Base-by-base conservation (phyloP, 2,329 filamentous ascomycete species). In the Didymella arachidicola region DNA sequence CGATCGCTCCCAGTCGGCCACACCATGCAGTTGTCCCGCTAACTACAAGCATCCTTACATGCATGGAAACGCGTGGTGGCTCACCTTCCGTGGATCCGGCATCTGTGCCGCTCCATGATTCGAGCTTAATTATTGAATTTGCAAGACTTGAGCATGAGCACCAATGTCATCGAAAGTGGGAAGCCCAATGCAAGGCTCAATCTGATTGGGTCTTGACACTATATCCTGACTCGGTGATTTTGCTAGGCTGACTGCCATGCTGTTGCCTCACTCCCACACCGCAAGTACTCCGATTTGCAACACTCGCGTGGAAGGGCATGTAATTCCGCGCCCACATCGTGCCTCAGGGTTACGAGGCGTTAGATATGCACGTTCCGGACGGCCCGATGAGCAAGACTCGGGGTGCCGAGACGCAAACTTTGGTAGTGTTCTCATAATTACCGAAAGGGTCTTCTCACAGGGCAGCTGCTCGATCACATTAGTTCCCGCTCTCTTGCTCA, bases 181-280 rank as follows among this genome's bases (percentile, higher is more conserved):
- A 59, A 53, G 44, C 29, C 29, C 30, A 27, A 38, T 18, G 39
- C 18, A 42, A 30, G 3, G 25, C 25, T 16, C 14, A 18, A 42
- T 36, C 45, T 10, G 56, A 59, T 59, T 59, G 56, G 56, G 29
- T 26, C 38, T n/a, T 22, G 26, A 25, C 19, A 10, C n/a, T 11
- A 26, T 52, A n/a, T 26, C 27, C 29, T 39, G 43, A 55, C 27
- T 59, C 42, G 56, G 57, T 47, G n/a, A 43, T 19, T 27, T 44
- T 22, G 36, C 36, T 30, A 47, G n/a, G 46, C 57, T 60, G 42
- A 51, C 51, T 30, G 32, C 34, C 30, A 39, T 47, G 27, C 27
- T 29, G 41, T 48, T 55, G 57, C 57, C 52, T 59, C 46, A 59
- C 32, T 60, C 38, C 30, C 38, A 44, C 57, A 59, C 56, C 56